Percentiles rank a stretch among this genome's conserved stretches.
Conservation (phyloP, 169 alveolate genomes). For the Babesia ovata region DNA sequence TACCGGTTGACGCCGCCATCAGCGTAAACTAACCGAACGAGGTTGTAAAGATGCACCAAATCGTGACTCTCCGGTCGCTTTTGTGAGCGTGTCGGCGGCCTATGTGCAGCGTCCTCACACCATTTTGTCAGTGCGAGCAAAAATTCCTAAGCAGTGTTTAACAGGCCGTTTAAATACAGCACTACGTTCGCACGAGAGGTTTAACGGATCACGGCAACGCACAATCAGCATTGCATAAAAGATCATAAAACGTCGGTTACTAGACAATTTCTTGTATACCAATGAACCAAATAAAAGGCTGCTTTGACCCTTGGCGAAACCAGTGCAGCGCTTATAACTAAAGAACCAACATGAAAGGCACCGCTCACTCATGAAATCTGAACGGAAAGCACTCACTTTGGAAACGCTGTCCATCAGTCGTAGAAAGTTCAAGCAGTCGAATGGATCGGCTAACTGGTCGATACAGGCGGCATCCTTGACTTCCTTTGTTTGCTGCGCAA, state of each 20-base stretch:
- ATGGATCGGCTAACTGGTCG: constrained; percentile 76
- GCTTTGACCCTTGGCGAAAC: too few species aligned
- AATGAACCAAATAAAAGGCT: too few species aligned
- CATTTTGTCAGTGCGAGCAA: constrained; percentile 74
- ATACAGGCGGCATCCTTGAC: constrained; percentile 67
- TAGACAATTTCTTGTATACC: too few species aligned
- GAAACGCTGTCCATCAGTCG: constrained; percentile 31
- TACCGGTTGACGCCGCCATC: neutral
- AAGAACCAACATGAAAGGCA: too few species aligned
- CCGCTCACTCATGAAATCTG: neutral
- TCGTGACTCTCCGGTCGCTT: constrained; percentile 75
- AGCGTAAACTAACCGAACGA: constrained; percentile 50
- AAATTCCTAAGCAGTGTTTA: constrained; percentile 34
- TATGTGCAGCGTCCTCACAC: constrained; percentile 78
- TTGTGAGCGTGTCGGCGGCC: constrained; percentile 75
- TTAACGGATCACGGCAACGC: too few species aligned
- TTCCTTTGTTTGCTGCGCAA: constrained; percentile 45
- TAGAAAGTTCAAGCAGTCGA: constrained; percentile 70
- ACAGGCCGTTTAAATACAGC: too few species aligned
- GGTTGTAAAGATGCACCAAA: constrained; percentile 69
- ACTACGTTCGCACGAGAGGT: too few species aligned
- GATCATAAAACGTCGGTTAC: too few species aligned
- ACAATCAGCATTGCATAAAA: too few species aligned
- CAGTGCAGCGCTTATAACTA: too few species aligned
- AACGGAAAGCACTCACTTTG: constrained; percentile 33